phyloP scores from a whole-genome alignment of 176 grass and related monocot genomes.

The Oryza glumipatula region DNA sequence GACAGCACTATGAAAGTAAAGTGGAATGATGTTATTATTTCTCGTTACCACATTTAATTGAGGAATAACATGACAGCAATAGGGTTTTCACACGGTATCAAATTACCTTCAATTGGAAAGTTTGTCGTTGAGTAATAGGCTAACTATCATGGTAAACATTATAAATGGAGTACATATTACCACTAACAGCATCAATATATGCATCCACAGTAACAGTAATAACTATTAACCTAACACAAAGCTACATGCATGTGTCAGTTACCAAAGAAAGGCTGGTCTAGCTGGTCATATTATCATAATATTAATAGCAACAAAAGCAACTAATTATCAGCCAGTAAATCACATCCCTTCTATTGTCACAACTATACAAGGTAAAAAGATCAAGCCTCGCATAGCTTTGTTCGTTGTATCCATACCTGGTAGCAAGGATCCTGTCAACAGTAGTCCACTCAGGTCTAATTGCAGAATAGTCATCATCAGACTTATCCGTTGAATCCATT shows the following conservation, averaged over 20 bases:
- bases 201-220: background rate
- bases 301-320: slow-evolving; percentile 5
- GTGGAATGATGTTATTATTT: slow-evolving; percentile 20
- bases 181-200: background rate
- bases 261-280: slow-evolving; percentile 3
- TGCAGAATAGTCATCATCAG: slow-evolving; percentile 83
- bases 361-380: slow-evolving; percentile 25
- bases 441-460: slow-evolving; percentile 96
- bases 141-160: background rate
- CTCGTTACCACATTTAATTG: background rate
- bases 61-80: slow-evolving; percentile 26
- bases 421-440: slow-evolving; percentile 84
- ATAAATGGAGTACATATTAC: slow-evolving; percentile 28
- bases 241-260: slow-evolving; percentile 6
- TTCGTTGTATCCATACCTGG: slow-evolving; percentile 60
- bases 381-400: background rate
- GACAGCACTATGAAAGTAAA: slow-evolving; percentile 28
- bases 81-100: slow-evolving; percentile 10
- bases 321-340: slow-evolving; percentile 20
- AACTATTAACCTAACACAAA: slow-evolving; percentile 10
- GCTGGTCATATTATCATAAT: slow-evolving; percentile 4
- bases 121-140: slow-evolving; percentile 5
- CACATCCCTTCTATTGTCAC: background rate
- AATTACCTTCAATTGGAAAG: slow-evolving; percentile 16
- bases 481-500: slow-evolving; percentile 64